These are phyloP conservation scores for Rutidosis leptorrhynchoides DNA, from an alignment of 129 eudicot species.

Conservation along the genomic window DNA sequence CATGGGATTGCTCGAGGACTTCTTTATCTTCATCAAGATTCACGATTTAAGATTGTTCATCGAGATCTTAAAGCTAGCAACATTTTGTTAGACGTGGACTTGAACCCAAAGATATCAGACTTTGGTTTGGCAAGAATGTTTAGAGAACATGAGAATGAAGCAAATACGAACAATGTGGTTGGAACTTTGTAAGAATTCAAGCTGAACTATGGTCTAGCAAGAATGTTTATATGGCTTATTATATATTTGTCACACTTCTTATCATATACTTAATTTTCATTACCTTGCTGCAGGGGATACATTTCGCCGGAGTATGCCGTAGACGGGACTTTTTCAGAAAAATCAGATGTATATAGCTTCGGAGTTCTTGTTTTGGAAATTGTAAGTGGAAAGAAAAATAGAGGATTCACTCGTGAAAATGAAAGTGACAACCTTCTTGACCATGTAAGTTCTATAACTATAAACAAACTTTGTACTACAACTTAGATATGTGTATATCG, in stretches of 20 bases:
- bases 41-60: constrained; percentile 12
- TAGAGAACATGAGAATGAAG: constrained; percentile 31
- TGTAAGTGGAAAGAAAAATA: constrained; percentile 36
- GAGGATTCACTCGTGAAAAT: constrained; percentile 29
- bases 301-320: constrained; percentile 22
- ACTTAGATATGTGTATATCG: too few relatives aligned
- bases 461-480: too few relatives aligned
- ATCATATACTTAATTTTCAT: neutral
- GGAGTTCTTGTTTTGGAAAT: constrained; percentile 33
- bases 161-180: constrained; percentile 20
- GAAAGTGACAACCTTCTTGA: constrained; percentile 27
- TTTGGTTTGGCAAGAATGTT: constrained; percentile 43
- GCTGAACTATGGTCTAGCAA: neutral
- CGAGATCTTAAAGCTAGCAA: constrained; percentile 36
- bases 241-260: neutral
- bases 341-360: constrained; percentile 24
- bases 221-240: neutral
- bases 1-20: constrained; percentile 26
- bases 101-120: constrained; percentile 43
- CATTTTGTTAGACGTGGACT: constrained; percentile 14
- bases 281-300: neutral
- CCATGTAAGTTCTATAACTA: constrained; percentile 26
- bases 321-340: constrained; percentile 14
- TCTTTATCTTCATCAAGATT: constrained; percentile 25
- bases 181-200: constrained; percentile 42